Conservation (phyloP, 2,329 filamentous ascomycete genomes). For the Calonectria crousiana region DNA sequence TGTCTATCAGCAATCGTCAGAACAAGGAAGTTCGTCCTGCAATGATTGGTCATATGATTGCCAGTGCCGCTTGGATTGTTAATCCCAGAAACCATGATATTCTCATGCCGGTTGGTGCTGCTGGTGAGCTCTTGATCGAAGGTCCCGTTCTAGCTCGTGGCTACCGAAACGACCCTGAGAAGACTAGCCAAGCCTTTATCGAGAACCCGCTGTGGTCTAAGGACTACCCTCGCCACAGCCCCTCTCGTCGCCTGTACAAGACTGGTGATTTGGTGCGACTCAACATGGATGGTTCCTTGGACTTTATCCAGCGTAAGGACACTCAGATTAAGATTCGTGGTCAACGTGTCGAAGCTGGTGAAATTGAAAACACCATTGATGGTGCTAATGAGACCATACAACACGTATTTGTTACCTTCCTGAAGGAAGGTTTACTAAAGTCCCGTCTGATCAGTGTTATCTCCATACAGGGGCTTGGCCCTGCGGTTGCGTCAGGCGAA, state of each 20-base stretch:
- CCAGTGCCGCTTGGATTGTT: slow-evolving; percentile 43
- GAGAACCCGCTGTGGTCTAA: slow-evolving; percentile 31
- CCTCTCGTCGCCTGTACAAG: slow-evolving; percentile 33
- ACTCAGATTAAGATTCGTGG: slow-evolving; percentile 50
- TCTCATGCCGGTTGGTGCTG: slow-evolving; percentile 45
- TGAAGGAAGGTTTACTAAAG: slow-evolving; percentile 31
- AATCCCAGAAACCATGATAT: slow-evolving; percentile 41
- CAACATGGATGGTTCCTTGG: slow-evolving; percentile 43
- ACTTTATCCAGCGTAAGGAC: slow-evolving; percentile 44
- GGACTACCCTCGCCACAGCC: background rate
- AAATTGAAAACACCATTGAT: slow-evolving; percentile 47
- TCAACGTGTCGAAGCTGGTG: slow-evolving; percentile 48
- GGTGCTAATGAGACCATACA: slow-evolving; percentile 30
- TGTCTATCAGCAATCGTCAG: slow-evolving; percentile 30
- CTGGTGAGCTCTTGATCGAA: slow-evolving; percentile 54
- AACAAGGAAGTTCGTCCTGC: slow-evolving; percentile 33
- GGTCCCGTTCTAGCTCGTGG: slow-evolving; percentile 58
- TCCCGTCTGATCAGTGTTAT: slow-evolving; percentile 24
- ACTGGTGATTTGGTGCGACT: slow-evolving; percentile 40
- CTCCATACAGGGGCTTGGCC: slow-evolving; percentile 6
- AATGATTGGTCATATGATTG: slow-evolving; percentile 37
- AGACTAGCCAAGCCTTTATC: slow-evolving; percentile 49
- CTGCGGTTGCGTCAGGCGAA: slow-evolving; percentile 21
- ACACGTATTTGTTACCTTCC: slow-evolving; percentile 34
- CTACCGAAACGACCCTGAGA: slow-evolving; percentile 57